phyloP scores from a whole-genome alignment of 2,329 filamentous ascomycete species.

The Fusarium subtropicale region DNA sequence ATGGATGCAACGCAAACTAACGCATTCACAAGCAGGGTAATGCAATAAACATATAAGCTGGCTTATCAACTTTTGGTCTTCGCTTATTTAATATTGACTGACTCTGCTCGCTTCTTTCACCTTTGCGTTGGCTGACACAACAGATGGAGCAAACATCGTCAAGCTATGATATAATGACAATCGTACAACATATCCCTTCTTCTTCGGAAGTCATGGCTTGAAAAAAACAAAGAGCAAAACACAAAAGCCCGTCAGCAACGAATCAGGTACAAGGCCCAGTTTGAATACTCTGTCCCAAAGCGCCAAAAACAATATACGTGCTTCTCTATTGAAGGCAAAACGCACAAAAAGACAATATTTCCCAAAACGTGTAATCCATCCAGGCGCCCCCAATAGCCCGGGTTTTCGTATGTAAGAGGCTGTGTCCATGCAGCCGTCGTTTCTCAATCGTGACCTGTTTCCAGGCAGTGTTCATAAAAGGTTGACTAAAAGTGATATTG shows the following conservation, averaged over 20 bases:
- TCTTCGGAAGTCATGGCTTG: conserved; percentile 17
- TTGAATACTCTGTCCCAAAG: conserved; percentile 25
- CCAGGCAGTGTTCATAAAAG: conserved; percentile 34
- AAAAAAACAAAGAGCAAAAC: conserved; percentile 11
- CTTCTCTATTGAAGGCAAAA: conserved; percentile 42
- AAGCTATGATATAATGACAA: conserved; percentile 19
- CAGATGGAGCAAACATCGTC: conserved; percentile 8
- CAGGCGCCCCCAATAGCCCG: conserved; percentile 31
- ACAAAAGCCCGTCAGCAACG: conserved; percentile 5
- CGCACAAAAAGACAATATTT: conserved; percentile 17
- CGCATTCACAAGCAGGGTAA: background rate
- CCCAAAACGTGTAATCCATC: conserved; percentile 22
- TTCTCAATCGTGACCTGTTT: conserved; percentile 30
- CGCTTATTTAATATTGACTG: conserved; percentile 12
- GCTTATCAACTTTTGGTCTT: conserved; percentile 16
- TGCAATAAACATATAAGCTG: background rate
- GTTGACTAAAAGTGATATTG: conserved; percentile 49
- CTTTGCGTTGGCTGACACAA: conserved; percentile 37
- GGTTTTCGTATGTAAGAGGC: conserved; percentile 34
- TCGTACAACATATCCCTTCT: conserved; percentile 39
- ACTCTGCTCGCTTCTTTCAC: background rate
- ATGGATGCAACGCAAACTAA: background rate
- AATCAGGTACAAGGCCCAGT: conserved; percentile 20
- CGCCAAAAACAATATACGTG: conserved; percentile 38
- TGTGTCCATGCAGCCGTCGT: conserved; percentile 40